Conservation (phyloP, 1,139 yeast species). For the Meyerozyma carpophila region DNA sequence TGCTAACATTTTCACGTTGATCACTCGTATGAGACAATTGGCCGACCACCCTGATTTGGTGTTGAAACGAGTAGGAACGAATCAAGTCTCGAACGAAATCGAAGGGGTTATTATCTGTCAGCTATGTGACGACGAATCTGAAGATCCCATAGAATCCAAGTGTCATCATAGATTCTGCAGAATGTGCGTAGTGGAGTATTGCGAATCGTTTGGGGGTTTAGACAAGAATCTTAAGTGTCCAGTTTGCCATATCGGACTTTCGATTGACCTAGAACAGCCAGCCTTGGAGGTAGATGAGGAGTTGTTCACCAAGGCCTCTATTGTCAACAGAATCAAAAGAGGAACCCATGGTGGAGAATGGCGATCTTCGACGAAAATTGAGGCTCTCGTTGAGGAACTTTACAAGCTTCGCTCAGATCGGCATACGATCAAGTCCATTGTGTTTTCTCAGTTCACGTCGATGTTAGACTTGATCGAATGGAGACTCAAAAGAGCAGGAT, state of each 20-base stretch:
- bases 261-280: conserved; percentile 86
- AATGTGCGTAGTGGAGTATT: conserved; percentile 83
- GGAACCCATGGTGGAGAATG: conserved; percentile 67
- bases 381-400: conserved; percentile 89
- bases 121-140: conserved; percentile 95
- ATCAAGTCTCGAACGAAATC: conserved; percentile 27
- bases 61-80: conserved; percentile 56
- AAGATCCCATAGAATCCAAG: conserved; percentile 90
- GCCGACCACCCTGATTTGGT: conserved; percentile 98
- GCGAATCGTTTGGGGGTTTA: conserved; percentile 73
- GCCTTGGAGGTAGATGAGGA: conserved; percentile 71
- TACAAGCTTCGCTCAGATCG: conserved; percentile 81
- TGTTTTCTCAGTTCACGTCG: conserved; percentile 93
- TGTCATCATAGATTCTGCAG: conserved; percentile 94
- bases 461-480: conserved; percentile 95
- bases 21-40: conserved; percentile 94
- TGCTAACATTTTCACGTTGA: conserved; percentile 92
- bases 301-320: conserved; percentile 68
- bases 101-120: conserved; percentile 79
- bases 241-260: conserved; percentile 87
- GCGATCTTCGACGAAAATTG: conserved; percentile 93
- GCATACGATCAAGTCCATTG: conserved; percentile 90
- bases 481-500: conserved; percentile 91
- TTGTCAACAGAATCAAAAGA: conserved; percentile 83
- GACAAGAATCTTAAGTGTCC: conserved; percentile 74